These are phyloP conservation scores for Phyllosticta citribraziliensis DNA, from an alignment of 2,329 filamentous ascomycete species.

Conservation along the genomic window DNA sequence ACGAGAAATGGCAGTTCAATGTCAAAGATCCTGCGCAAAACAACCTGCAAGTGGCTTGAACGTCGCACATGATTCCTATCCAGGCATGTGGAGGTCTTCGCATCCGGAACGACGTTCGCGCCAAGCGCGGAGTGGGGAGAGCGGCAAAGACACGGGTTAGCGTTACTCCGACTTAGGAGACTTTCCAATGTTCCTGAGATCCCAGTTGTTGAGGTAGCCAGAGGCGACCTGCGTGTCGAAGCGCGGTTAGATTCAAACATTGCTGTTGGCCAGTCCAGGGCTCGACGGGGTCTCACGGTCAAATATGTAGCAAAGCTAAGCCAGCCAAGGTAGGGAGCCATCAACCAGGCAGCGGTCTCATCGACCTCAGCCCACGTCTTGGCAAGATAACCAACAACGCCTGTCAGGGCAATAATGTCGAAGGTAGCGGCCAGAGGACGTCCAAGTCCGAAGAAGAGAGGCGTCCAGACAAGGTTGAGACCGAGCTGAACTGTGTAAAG, in stretches of 20 bases:
- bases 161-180: background rate
- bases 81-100: background rate
- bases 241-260: background rate
- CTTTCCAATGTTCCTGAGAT: constrained; percentile 18
- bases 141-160: background rate
- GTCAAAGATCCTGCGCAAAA: background rate
- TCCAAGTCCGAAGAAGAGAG: constrained; percentile 76
- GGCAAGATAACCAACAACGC: constrained; percentile 62
- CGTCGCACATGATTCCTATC: background rate
- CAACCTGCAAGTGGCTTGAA: background rate
- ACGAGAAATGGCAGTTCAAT: too few relatives aligned
- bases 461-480: constrained; percentile 84
- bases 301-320: constrained; percentile 81
- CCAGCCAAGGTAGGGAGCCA: constrained; percentile 80
- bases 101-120: background rate
- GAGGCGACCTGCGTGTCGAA: constrained; percentile 20
- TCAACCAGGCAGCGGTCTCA: constrained; percentile 57
- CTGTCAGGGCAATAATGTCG: constrained; percentile 65
- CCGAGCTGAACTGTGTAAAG: constrained; percentile 80
- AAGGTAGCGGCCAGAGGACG: constrained; percentile 63
- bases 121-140: background rate
- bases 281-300: constrained; percentile 36
- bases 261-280: background rate
- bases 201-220: constrained; percentile 32
- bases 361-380: constrained; percentile 71